A percentile compares a stretch with the other conserved stretches of the same genome.
These are phyloP conservation scores for Magnusiomyces sp. DNA, from an alignment of 1,139 yeast genomes.

Conservation along the genomic window DNA sequence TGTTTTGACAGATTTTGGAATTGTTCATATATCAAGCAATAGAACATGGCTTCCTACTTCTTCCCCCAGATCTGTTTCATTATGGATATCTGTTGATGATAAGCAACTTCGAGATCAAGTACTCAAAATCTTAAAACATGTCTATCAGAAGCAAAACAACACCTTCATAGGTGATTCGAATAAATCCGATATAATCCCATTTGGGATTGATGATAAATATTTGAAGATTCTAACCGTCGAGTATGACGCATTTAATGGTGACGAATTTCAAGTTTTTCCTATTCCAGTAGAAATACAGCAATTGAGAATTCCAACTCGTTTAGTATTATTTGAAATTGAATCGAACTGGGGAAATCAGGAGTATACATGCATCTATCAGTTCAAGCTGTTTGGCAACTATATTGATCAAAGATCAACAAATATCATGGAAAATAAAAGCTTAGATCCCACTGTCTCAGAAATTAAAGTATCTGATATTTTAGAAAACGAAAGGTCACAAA, in stretches of 20 bases:
- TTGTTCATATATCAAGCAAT: slow-evolving; percentile 27
- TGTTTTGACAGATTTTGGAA: slow-evolving; percentile 24
- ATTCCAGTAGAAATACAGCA: slow-evolving; percentile 21
- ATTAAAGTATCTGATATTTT: too few relatives aligned
- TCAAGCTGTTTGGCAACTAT: slow-evolving; percentile 28
- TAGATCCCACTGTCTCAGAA: too few relatives aligned
- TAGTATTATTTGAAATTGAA: slow-evolving; percentile 23
- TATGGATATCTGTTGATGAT: slow-evolving; percentile 27
- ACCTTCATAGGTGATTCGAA: slow-evolving; percentile 1
- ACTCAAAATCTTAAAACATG: slow-evolving; percentile 9
- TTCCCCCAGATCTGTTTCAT: slow-evolving; percentile 28
- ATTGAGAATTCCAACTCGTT: slow-evolving; percentile 16
- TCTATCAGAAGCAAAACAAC: slow-evolving; percentile 6
- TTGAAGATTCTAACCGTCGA: slow-evolving; percentile 23
- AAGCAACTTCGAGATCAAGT: slow-evolving; percentile 14
- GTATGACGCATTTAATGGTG: slow-evolving; percentile 24
- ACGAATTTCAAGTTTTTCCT: slow-evolving; percentile 27
- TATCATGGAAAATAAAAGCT: too few relatives aligned
- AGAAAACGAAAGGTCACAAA: too few relatives aligned
- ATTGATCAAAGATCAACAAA: too few relatives aligned
- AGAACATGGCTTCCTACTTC: slow-evolving; percentile 23
- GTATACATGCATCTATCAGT: slow-evolving; percentile 31
- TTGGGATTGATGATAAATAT: slow-evolving; percentile 16
- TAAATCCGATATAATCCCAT: not conserved
- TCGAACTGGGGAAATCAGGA: slow-evolving; percentile 31